phyloP scores from a whole-genome alignment of 441 rosid genomes.

The Daphne laureola region DNA sequence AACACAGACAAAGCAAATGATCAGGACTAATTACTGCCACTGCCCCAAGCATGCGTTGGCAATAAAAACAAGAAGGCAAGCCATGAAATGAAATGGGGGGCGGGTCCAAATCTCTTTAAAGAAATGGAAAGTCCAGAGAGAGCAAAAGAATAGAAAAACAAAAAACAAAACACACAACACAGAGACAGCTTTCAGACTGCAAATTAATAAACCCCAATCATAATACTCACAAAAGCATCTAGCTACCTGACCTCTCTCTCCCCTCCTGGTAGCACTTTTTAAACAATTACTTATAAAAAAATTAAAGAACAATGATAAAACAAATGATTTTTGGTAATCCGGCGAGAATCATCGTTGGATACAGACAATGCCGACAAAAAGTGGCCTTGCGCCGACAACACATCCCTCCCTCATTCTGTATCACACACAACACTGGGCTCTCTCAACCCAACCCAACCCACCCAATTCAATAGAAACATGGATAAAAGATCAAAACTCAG shows the following conservation, averaged over 20 bases:
- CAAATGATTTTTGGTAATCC: constrained; percentile 17
- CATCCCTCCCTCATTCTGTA: constrained; percentile 17
- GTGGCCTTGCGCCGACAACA: constrained; percentile 83
- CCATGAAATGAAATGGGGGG: too few relatives aligned
- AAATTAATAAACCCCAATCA: constrained; percentile 12
- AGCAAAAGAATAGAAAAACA: constrained; percentile 6
- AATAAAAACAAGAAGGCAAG: constrained; percentile 10
- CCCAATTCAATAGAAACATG: constrained; percentile 2
- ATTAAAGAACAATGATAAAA: not conserved
- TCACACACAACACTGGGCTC: constrained; percentile 9
- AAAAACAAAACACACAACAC: not conserved
- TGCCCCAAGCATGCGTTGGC: constrained; percentile 12
- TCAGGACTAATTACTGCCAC: constrained; percentile 14
- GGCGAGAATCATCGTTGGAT: constrained; percentile 51
- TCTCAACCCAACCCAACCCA: constrained; percentile 32
- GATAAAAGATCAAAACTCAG: constrained; percentile 1
- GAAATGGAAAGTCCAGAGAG: not conserved
- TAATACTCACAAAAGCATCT: constrained; percentile 20
- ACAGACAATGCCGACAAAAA: constrained; percentile 95
- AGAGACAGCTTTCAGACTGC: constrained; percentile 11
- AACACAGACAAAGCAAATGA: constrained; percentile 10
- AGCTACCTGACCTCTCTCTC: constrained; percentile 9
- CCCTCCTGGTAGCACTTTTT: constrained; percentile 23
- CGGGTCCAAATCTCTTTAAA: constrained; percentile 13
- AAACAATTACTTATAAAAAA: constrained; percentile 16